Conservation (phyloP, 208 protist genomes). For the Acanthamoeba sp. region DNA sequence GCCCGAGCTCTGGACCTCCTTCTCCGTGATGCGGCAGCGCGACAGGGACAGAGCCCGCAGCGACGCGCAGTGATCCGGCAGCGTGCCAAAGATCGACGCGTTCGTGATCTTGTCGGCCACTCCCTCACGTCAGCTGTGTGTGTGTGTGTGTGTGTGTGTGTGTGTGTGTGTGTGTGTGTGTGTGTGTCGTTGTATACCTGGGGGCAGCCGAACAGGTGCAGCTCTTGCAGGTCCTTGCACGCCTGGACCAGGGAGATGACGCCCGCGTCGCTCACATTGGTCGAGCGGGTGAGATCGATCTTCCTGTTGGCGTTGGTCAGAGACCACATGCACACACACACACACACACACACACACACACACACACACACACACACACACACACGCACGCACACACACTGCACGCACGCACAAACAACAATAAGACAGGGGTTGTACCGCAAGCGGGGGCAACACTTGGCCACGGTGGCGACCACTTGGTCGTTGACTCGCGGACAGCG, state of each 20-base stretch:
- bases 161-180: too few relatives aligned
- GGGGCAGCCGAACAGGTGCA: not conserved
- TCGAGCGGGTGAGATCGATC: conserved; percentile 1
- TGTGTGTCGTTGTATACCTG: too few relatives aligned
- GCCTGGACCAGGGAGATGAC: not conserved
- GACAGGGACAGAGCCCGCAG: not conserved
- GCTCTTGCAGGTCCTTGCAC: not conserved
- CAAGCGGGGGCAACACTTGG: not conserved
- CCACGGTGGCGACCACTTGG: not conserved
- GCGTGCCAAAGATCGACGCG: not conserved
- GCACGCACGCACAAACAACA: not conserved
- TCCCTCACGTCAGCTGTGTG: not conserved
- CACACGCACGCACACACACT: too few relatives aligned
- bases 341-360: too few relatives aligned
- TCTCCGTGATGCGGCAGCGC: not conserved
- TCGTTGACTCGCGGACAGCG: not conserved
- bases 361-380: not conserved
- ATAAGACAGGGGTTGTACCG: not conserved
- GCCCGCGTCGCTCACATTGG: not conserved
- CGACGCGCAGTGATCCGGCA: not conserved
- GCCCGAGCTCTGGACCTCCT: not conserved
- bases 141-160: too few relatives aligned
- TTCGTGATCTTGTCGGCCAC: not conserved
- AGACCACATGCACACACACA: too few relatives aligned
- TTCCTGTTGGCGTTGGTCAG: too few relatives aligned